A percentile compares a stretch with the other conserved stretches of the same genome.
These are phyloP conservation scores for Taxillus chinensis DNA, from an alignment of 164 flowering plant species.

Conservation along the genomic window DNA sequence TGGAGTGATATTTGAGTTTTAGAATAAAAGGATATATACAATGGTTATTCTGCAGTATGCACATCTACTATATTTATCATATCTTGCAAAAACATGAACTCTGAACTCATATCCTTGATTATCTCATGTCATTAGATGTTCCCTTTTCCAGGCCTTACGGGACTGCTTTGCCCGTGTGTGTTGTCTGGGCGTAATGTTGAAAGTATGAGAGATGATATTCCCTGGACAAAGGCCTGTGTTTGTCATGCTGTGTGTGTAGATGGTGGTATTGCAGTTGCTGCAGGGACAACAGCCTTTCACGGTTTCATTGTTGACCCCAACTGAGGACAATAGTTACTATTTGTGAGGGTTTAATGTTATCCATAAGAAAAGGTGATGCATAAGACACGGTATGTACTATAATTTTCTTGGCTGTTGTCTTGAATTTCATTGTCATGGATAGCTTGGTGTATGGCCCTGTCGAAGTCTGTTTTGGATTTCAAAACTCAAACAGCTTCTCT, in stretches of 20 bases:
- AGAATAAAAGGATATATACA: too few relatives aligned
- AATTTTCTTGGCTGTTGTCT: too few relatives aligned
- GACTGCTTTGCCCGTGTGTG: conserved; percentile 88
- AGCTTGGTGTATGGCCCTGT: too few relatives aligned
- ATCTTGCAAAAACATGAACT: too few relatives aligned
- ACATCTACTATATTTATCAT: too few relatives aligned
- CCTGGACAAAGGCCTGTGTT: conserved; percentile 71
- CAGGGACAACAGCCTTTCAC: conserved; percentile 55
- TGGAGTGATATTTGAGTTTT: too few relatives aligned
- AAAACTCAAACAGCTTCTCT: too few relatives aligned
- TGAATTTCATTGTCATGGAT: too few relatives aligned
- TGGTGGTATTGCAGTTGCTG: conserved; percentile 83
- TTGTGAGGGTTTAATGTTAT: conserved; percentile 42
- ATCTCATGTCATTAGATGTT: neutral
- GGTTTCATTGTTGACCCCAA: conserved; percentile 68
- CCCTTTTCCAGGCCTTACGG: conserved; percentile 51
- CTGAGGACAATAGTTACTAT: conserved; percentile 62
- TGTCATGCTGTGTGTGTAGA: conserved; percentile 86
- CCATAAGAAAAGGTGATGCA: too few relatives aligned
- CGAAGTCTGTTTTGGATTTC: too few relatives aligned
- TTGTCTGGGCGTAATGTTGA: conserved; percentile 82
- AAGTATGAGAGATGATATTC: conserved; percentile 59
- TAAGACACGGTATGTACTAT: too few relatives aligned
- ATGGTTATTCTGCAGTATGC: too few relatives aligned
- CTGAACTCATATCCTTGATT: neutral